Conservation (phyloP, 225 moss, liverwort and hornwort genomes). For the Ulota crispa region DNA sequence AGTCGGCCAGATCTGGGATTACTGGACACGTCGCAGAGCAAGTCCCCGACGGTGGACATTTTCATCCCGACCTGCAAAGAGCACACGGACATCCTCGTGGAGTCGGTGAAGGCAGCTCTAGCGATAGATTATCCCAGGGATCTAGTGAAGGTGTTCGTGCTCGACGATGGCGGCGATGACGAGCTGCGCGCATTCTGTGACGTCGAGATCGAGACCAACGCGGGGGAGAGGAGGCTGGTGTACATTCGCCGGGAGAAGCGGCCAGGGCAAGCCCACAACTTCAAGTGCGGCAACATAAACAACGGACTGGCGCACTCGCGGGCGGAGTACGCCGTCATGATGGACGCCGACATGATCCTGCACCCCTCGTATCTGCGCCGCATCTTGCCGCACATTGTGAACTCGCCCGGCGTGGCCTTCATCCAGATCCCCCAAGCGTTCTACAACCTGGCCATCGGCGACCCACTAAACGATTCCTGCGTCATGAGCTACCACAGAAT, state of each 20-base stretch:
- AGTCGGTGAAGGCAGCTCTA: conserved; percentile 22
- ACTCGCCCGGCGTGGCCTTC: neutral
- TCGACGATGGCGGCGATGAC: conserved; percentile 28
- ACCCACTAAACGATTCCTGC: conserved; percentile 29
- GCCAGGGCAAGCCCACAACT: conserved; percentile 23
- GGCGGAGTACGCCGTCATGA: conserved; percentile 25
- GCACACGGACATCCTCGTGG: conserved; percentile 19
- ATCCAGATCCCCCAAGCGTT: conserved; percentile 26
- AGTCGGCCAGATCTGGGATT: conserved; percentile 20
- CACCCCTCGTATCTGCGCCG: conserved; percentile 22
- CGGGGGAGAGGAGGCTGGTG: neutral
- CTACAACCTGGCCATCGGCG: conserved; percentile 24
- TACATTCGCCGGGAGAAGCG: conserved; percentile 26
- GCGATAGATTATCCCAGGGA: conserved; percentile 17
- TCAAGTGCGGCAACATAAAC: conserved; percentile 36
- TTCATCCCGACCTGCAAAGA: conserved; percentile 32
- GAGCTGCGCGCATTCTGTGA: conserved; percentile 20
- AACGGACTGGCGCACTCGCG: conserved; percentile 15
- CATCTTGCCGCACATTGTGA: conserved; percentile 22
- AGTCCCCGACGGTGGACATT: conserved; percentile 19
- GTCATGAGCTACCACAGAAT: conserved; percentile 7
- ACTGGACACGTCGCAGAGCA: conserved; percentile 1
- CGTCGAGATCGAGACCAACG: neutral
- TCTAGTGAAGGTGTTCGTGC: conserved; percentile 17
- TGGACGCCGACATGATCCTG: conserved; percentile 34